Conservation (phyloP, 2,329 filamentous ascomycete species). For the Graphiopsis chlorocephala region DNA sequence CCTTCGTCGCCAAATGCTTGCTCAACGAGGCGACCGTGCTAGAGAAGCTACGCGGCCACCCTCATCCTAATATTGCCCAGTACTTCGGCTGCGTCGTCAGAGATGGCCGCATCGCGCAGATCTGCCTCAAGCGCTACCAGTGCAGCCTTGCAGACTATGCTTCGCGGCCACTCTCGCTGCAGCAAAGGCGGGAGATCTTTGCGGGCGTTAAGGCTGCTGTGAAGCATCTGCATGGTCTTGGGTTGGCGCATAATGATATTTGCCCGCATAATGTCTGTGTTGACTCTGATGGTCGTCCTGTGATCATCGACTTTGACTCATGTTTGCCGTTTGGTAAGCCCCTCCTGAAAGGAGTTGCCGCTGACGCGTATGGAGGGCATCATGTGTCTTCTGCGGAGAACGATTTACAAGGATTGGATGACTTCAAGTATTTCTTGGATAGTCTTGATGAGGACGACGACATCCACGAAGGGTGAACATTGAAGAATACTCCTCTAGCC, state of each 20-base stretch:
- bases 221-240: constrained; percentile 36
- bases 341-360: constrained; percentile 29
- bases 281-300: constrained; percentile 29
- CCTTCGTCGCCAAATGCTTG: constrained; percentile 32
- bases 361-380: constrained; percentile 13
- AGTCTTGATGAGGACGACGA: neutral
- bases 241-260: constrained; percentile 39
- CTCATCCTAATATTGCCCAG: constrained; percentile 31
- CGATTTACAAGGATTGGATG: constrained; percentile 18
- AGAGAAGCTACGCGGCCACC: constrained; percentile 26
- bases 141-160: constrained; percentile 27
- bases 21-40: constrained; percentile 28
- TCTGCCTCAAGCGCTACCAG: constrained; percentile 30
- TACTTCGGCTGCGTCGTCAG: constrained; percentile 32
- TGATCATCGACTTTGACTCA: constrained; percentile 40
- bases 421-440: constrained; percentile 10
- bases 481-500: neutral
- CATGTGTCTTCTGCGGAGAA: constrained; percentile 24
- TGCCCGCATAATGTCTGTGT: constrained; percentile 38
- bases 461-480: neutral
- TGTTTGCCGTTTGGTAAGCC: constrained; percentile 31
- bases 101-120: constrained; percentile 28
- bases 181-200: constrained; percentile 24
- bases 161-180: constrained; percentile 20
- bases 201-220: constrained; percentile 30